These are phyloP conservation scores for Fraxinus paxiana DNA, from an alignment of 305 asterid species.

Conservation along the genomic window DNA sequence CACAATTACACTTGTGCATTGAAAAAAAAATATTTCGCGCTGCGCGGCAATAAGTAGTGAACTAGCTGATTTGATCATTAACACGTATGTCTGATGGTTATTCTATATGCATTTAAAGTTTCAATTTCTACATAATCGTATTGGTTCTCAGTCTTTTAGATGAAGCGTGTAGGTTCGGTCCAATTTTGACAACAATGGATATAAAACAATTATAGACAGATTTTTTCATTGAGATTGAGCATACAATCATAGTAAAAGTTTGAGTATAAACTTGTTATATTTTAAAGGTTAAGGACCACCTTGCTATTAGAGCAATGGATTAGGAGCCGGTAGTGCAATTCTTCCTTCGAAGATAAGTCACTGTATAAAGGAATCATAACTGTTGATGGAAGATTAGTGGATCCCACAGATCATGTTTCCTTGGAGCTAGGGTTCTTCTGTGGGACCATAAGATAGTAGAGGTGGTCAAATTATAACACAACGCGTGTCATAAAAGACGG, in stretches of 20 bases:
- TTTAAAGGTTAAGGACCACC: background rate
- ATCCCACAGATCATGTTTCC: background rate
- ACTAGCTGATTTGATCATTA: background rate
- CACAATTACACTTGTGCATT: too few relatives aligned
- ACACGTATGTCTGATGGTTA: background rate
- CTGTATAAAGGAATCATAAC: background rate
- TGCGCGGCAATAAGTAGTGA: background rate
- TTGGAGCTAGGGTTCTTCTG: background rate
- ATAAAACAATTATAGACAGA: too few relatives aligned
- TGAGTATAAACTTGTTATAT: background rate
- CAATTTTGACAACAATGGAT: background rate
- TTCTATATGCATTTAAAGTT: too few relatives aligned
- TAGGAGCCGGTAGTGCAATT: background rate
- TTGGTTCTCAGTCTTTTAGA: background rate
- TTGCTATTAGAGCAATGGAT: background rate
- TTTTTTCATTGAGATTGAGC: background rate
- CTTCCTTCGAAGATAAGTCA: background rate
- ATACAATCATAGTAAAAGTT: background rate
- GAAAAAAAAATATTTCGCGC: too few relatives aligned
- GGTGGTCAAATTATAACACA: background rate
- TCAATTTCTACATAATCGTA: background rate
- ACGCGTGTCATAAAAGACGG: background rate
- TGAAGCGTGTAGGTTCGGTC: background rate
- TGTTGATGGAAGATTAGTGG: background rate
- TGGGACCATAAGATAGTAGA: background rate